These are phyloP conservation scores for Thelephora ganbajun DNA, from an alignment of 768 basidiomycete genomes.

Conservation along the genomic window DNA sequence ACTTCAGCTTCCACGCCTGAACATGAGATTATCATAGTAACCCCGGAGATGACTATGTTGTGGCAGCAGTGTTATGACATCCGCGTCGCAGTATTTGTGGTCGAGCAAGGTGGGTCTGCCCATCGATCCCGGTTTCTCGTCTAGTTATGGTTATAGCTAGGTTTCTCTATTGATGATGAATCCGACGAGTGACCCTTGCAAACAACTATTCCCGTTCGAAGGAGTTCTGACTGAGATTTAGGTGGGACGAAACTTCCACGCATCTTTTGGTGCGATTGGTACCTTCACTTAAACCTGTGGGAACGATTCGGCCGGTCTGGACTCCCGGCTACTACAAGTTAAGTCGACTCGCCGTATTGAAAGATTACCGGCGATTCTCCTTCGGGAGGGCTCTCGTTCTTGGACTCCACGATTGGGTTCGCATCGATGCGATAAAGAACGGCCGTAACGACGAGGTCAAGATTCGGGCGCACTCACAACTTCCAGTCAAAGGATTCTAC, in stretches of 20 bases:
- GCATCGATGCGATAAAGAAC: conserved; percentile 24
- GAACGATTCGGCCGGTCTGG: conserved; percentile 47
- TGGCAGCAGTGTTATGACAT: conserved; percentile 55
- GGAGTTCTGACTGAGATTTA: conserved; percentile 15
- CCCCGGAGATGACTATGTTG: conserved; percentile 27
- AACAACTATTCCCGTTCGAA: too few species aligned
- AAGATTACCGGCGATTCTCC: conserved; percentile 44
- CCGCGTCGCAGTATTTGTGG: conserved; percentile 43
- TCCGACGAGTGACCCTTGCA: conserved; percentile 45
- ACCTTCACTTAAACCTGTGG: conserved; percentile 47
- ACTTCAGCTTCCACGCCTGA: conserved; percentile 15
- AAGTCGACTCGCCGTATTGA: conserved; percentile 53
- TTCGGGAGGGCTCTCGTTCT: conserved; percentile 58
- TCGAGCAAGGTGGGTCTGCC: conserved; percentile 29
- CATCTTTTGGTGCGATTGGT: conserved; percentile 63
- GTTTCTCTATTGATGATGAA: conserved; percentile 62
- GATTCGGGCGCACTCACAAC: conserved; percentile 57
- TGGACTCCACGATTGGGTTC: conserved; percentile 46
- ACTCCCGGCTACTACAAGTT: conserved; percentile 51
- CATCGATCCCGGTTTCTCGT: background rate
- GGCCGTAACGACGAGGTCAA: conserved; percentile 16
- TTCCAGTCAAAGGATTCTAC: conserved; percentile 62
- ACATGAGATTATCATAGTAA: conserved; percentile 46
- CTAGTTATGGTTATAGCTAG: conserved; percentile 1
- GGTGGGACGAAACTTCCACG: conserved; percentile 45